These are phyloP conservation scores for Neofusicoccum sp. DNA, from an alignment of 2,329 filamentous ascomycete species.

Conservation along the genomic window DNA sequence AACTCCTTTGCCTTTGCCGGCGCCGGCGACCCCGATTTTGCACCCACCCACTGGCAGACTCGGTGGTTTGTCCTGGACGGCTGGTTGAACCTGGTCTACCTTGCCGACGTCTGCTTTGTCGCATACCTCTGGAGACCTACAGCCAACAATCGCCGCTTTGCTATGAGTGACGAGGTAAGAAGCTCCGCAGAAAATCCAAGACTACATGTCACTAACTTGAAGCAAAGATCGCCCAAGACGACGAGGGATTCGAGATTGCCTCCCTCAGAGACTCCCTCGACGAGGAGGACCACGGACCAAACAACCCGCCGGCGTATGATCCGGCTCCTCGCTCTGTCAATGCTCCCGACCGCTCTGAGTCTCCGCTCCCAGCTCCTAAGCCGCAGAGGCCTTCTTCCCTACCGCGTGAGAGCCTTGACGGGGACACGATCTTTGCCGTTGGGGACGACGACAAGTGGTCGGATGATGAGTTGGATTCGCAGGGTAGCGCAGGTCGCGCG, in stretches of 20 bases:
- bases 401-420: slow-evolving; percentile 67
- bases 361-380: slow-evolving; percentile 53
- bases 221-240: slow-evolving; percentile 81
- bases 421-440: slow-evolving; percentile 94
- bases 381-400: slow-evolving; percentile 49
- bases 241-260: slow-evolving; percentile 95
- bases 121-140: slow-evolving; percentile 97
- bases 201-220: slow-evolving; percentile 27
- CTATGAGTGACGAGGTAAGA: slow-evolving; percentile 90
- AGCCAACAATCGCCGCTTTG: slow-evolving; percentile 93
- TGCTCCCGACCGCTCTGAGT: slow-evolving; percentile 33
- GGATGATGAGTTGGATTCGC: slow-evolving; percentile 61
- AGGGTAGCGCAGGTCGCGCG: slow-evolving; percentile 47
- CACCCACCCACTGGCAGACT: slow-evolving; percentile 95
- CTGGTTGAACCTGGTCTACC: slow-evolving; percentile 95
- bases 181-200: neutral
- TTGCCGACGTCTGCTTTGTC: slow-evolving; percentile 88
- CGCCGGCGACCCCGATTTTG: slow-evolving; percentile 79
- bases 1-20: slow-evolving; percentile 95
- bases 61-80: slow-evolving; percentile 97
- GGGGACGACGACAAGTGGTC: slow-evolving; percentile 85
- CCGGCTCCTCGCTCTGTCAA: slow-evolving; percentile 29
- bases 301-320: slow-evolving; percentile 40
- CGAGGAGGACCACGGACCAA: slow-evolving; percentile 52
- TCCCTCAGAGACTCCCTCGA: slow-evolving; percentile 78